Percentiles rank a stretch among this genome's conserved stretches.
Evolutionary conservation across 768 basidiomycete genomes (phyloP).

Genomic region (Lyophyllum decastes): DNA sequence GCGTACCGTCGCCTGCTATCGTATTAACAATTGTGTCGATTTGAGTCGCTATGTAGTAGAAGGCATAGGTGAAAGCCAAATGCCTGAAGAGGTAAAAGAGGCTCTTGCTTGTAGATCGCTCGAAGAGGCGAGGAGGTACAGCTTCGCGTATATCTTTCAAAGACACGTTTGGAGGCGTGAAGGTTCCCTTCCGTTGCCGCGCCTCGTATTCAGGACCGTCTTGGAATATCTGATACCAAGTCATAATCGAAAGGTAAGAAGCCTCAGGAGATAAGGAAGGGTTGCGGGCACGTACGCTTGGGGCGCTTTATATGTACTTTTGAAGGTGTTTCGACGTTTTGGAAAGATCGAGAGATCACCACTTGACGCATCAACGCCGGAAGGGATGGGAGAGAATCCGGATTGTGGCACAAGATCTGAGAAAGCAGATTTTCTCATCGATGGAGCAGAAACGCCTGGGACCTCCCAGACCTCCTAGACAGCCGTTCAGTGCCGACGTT

Average conservation of each 20-base stretch:
- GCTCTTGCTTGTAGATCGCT: constrained; percentile 44
- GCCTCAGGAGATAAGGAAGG: neutral
- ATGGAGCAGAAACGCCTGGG: too few species aligned
- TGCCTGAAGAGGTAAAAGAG: constrained; percentile 45
- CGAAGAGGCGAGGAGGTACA: constrained; percentile 48
- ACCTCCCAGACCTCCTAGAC: neutral
- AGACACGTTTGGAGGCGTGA: constrained; percentile 42
- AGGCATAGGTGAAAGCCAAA: constrained; percentile 34
- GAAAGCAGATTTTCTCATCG: constrained; percentile 10
- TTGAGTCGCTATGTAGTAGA: constrained; percentile 40
- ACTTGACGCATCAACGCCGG: constrained; percentile 16
- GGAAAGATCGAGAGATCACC: constrained; percentile 20
- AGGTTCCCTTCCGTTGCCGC: constrained; percentile 36
- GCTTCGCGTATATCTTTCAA: constrained; percentile 48
- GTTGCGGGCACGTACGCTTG: neutral
- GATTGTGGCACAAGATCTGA: constrained; percentile 13
- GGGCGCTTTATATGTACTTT: constrained; percentile 13
- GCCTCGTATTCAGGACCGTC: constrained; percentile 53
- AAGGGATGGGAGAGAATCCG: constrained; percentile 11
- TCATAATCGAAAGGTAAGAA: constrained; percentile 23
- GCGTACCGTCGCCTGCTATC: neutral
- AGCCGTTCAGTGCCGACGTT: neutral
- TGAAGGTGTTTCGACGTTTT: constrained; percentile 12
- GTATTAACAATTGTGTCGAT: constrained; percentile 26
- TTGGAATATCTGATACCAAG: constrained; percentile 43